Percentiles rank a stretch among this genome's conserved stretches.
Conservation (phyloP, 352 stramenopile genomes). For the Blastocystis sp. region DNA sequence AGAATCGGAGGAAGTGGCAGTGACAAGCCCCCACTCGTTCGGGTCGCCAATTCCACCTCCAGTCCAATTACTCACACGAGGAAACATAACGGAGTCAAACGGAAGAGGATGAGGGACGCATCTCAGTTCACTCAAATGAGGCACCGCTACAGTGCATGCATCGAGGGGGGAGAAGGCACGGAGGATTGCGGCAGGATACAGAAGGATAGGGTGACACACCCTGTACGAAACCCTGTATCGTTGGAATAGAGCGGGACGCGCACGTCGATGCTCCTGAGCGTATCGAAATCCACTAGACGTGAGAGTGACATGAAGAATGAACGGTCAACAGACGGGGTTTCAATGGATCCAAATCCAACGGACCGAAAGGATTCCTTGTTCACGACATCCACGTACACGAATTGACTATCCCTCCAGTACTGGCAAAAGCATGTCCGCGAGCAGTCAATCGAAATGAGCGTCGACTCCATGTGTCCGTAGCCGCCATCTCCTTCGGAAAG, state of each 20-base stretch:
- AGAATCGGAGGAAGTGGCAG: background rate
- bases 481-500: background rate
- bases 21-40: background rate
- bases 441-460: background rate
- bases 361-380: background rate
- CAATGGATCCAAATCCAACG: background rate
- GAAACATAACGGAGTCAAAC: background rate
- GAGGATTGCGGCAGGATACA: too few species aligned
- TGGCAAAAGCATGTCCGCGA: background rate
- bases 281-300: background rate
- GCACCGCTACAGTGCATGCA: too few species aligned
- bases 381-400: slow-evolving; percentile 13
- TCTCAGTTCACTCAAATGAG: too few species aligned
- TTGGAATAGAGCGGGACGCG: background rate
- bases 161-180: too few species aligned
- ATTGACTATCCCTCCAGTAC: slow-evolving; percentile 18
- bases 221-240: background rate
- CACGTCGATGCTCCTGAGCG: background rate
- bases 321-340: background rate
- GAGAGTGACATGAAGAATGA: background rate
- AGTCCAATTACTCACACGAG: background rate
- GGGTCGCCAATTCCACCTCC: background rate
- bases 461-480: background rate
- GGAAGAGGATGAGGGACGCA: too few species aligned
- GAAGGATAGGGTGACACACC: too few species aligned